phyloP scores from a whole-genome alignment of 2,329 filamentous ascomycete genomes.

The Botrytis elliptica region DNA sequence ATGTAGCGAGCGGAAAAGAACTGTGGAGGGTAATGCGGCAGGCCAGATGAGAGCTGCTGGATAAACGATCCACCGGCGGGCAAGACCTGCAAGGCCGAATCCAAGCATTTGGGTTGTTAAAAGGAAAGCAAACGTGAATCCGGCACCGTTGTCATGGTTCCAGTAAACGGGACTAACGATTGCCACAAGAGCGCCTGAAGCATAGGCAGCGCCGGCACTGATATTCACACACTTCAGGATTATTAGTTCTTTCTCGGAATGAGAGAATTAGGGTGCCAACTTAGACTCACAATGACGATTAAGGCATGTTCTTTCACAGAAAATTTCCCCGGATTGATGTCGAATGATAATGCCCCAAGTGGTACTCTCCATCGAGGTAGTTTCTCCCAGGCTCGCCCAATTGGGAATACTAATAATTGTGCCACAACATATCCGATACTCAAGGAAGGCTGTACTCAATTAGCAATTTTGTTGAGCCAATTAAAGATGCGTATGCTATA shows the following conservation, averaged over 20 bases:
- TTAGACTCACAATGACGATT: constrained; percentile 50
- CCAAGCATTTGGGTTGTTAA: constrained; percentile 55
- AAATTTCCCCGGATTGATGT: constrained; percentile 57
- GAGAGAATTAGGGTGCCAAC: not conserved
- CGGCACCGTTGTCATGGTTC: constrained; percentile 46
- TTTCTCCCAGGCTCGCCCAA: constrained; percentile 53
- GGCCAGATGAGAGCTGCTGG: constrained; percentile 55
- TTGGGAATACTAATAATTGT: constrained; percentile 34
- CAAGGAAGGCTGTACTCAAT: constrained; percentile 23
- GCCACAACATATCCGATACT: constrained; percentile 28
- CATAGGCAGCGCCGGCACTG: constrained; percentile 44
- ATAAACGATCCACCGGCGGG: constrained; percentile 52
- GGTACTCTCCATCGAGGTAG: constrained; percentile 50
- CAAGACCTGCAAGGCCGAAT: constrained; percentile 53
- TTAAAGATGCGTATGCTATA: not conserved
- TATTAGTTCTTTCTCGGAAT: constrained; percentile 44
- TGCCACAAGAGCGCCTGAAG: constrained; percentile 51
- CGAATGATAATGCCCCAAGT: constrained; percentile 43
- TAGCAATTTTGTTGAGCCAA: not conserved
- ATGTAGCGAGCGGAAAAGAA: constrained; percentile 50
- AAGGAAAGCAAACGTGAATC: constrained; percentile 51
- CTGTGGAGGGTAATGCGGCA: constrained; percentile 47
- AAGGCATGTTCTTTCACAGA: constrained; percentile 67
- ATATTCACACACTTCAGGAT: constrained; percentile 45
- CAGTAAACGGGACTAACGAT: constrained; percentile 52